These are phyloP conservation scores for Symbiodinium pilosum DNA, from an alignment of 73 alveolate genomes.

Conservation along the genomic window DNA sequence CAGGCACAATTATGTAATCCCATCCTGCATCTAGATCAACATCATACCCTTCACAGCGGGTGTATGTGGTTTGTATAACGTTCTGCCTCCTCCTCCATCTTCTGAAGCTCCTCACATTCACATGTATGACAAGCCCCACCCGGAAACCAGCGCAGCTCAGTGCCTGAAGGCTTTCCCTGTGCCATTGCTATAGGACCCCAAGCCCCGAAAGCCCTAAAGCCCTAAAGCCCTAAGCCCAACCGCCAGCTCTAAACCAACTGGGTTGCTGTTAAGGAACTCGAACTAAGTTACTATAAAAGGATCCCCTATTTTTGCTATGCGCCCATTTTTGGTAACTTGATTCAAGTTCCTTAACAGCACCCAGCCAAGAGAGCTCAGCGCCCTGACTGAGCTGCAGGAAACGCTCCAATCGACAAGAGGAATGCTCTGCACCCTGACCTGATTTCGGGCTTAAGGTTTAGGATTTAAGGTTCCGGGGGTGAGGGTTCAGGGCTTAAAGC, in stretches of 20 bases:
- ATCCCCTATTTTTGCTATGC: background rate
- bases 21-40: no score
- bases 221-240: background rate
- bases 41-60: no score
- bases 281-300: no score
- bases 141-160: no score
- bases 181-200: background rate
- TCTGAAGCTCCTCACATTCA: no score
- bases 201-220: background rate
- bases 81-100: no score
- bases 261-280: no score
- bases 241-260: no score
- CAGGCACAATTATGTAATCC: no score
- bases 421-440: constrained; percentile 99
- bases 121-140: no score
- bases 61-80: no score
- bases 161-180: no score
- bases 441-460: constrained; percentile 39
- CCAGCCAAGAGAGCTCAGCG: background rate
- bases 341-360: background rate
- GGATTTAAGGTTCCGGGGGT: background rate
- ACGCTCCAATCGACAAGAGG: constrained; percentile 96
- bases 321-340: background rate
- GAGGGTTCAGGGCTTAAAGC: background rate
- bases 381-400: constrained; percentile 47